Conservation (phyloP, 2,329 filamentous ascomycete species). For the Teratosphaeria nubilosa region DNA sequence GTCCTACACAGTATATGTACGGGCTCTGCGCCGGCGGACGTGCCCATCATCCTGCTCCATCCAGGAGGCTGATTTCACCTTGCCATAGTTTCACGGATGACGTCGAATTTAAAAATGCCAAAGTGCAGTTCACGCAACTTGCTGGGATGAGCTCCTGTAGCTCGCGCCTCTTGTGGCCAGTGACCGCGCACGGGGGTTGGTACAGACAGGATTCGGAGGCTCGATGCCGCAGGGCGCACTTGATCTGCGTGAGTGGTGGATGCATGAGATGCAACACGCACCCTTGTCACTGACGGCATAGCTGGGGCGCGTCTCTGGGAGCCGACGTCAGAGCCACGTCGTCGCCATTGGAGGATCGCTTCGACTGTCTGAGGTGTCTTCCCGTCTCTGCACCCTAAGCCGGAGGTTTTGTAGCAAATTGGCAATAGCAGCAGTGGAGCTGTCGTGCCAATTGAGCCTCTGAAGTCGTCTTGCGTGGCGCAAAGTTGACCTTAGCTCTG, state of each 20-base stretch:
- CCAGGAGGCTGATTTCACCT: constrained; percentile 2
- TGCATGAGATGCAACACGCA: background rate
- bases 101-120: constrained; percentile 2
- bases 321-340: background rate
- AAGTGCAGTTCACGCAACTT: constrained; percentile 1
- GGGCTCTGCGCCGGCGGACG: background rate
- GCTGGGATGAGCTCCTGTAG: constrained; percentile 10
- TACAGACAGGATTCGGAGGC: constrained; percentile 9
- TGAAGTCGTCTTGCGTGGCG: background rate
- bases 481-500: background rate
- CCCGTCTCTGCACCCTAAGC: background rate
- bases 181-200: constrained; percentile 9
- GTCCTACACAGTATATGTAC: constrained; percentile 4
- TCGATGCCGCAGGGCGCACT: constrained; percentile 8
- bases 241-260: constrained; percentile 2
- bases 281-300: constrained; percentile 8
- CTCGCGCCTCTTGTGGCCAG: constrained; percentile 20
- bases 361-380: background rate
- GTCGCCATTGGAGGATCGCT: background rate
- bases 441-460: background rate
- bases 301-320: background rate
- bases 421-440: background rate
- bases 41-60: background rate
- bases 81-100: constrained; percentile 5
- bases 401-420: background rate